Base-by-base conservation (phyloP, 2,329 filamentous ascomycete species). In the Xylariaceae sp. region DNA sequence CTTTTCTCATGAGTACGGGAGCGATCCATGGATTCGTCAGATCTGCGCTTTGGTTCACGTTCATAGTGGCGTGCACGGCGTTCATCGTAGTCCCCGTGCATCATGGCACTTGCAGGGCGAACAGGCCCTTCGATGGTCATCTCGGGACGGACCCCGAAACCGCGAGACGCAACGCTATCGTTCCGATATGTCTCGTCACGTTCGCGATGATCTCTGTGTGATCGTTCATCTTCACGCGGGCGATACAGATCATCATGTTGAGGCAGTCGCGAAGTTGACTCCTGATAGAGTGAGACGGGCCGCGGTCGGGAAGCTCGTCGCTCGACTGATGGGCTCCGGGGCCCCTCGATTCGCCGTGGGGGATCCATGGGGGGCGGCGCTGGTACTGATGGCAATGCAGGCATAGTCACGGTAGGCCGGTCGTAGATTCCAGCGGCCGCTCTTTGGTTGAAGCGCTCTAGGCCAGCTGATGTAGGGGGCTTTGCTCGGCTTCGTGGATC, bases 381-480 rank as follows among this genome's bases (percentile, higher is more conserved):
- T 3, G 69, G 64, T n/a, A 62, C 68, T 19, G 64, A 53, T 7
- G 72, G 68, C 0, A 69, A 67, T 12, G 74, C 62, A 13, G 75
- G 68, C 56, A 72, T 65, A 38, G 72, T 69, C 33, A 64, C 60
- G 0, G 64, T 63, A 4, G 73, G 64, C 19, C 69, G 59, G 18
- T 76, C 73, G 47, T 78, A 78, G 6, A 65, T 55, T 4, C 63
- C 61, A 13, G 61, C 52, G 35, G 62, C 59, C 2, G 63, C 56
- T 3, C 56, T 58, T 43, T 75, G 68, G 51, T 77, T 77, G 48
- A 87, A 77, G 63, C 79, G 85, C 52, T 88, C 85, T 49, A 89
- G 79, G 0, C 82, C 85, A 51, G 83, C 72, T 3, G 80, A 86
- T 4, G 81, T 78, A 4, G 83, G 83, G 9, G 86, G 85, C 2